A percentile compares a stretch with the other conserved stretches of the same genome.
Evolutionary conservation across 768 basidiomycete species (phyloP).

Genomic region (Boletales sp.): DNA sequence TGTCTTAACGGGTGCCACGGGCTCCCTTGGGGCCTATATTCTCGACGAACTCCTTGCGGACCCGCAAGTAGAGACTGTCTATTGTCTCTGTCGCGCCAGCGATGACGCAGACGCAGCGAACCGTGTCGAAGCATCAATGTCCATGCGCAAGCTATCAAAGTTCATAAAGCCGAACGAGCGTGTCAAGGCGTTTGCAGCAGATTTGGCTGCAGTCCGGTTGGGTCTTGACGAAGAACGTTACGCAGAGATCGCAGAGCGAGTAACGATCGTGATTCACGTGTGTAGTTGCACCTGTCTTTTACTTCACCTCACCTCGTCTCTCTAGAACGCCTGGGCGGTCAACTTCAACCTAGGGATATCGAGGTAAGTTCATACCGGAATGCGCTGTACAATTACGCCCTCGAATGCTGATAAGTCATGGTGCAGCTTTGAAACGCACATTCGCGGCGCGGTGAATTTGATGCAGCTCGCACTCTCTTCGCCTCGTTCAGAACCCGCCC

Average conservation of each 20-base stretch:
- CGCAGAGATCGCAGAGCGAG: conserved; percentile 30
- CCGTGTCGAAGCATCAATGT: conserved; percentile 41
- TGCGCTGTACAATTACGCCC: not conserved
- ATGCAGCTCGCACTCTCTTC: conserved; percentile 46
- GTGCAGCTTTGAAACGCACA: conserved; percentile 40
- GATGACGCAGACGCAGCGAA: conserved; percentile 39
- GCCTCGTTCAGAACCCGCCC: conserved; percentile 27
- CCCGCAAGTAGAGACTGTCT: conserved; percentile 37
- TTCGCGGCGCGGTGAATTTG: conserved; percentile 48
- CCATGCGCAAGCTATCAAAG: conserved; percentile 29
- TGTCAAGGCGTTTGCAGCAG: conserved; percentile 40
- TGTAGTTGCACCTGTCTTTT: not conserved
- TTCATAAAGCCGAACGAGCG: conserved; percentile 14
- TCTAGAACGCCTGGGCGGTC: conserved; percentile 54
- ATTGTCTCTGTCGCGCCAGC: conserved; percentile 49
- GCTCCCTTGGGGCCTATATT: conserved; percentile 49
- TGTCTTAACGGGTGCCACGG: conserved; percentile 26
- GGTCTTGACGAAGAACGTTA: conserved; percentile 39
- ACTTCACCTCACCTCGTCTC: too few relatives aligned
- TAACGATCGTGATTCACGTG: conserved; percentile 47
- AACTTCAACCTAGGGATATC: conserved; percentile 45
- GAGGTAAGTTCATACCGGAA: conserved; percentile 8
- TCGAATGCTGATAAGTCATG: too few relatives aligned
- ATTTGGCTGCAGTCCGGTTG: conserved; percentile 38
- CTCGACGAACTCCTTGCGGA: conserved; percentile 41